These are phyloP conservation scores for Plasmopara halstedii DNA, from an alignment of 352 stramenopile species.

Conservation along the genomic window DNA sequence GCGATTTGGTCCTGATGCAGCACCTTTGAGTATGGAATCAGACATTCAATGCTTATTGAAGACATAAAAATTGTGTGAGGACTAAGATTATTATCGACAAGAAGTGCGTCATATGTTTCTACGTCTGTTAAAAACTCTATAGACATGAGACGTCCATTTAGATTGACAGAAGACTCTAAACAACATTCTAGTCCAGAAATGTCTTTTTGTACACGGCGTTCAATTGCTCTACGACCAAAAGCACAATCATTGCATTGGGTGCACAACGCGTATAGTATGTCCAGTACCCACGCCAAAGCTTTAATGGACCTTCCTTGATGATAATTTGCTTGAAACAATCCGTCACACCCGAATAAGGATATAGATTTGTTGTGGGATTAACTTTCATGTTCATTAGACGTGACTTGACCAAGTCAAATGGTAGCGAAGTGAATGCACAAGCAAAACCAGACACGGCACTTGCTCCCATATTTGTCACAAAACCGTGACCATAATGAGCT, in stretches of 20 bases:
- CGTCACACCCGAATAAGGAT: constrained; percentile 93
- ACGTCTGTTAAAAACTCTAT: constrained; percentile 21
- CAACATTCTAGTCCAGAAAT: constrained; percentile 36
- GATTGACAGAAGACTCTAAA: constrained; percentile 8
- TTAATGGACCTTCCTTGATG: constrained; percentile 90
- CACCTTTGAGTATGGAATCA: constrained; percentile 19
- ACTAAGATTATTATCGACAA: not conserved
- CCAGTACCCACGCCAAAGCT: constrained; percentile 97
- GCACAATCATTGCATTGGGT: constrained; percentile 99
- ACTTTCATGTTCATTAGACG: constrained; percentile 97
- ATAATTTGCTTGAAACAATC: constrained; percentile 95
- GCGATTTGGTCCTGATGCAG: constrained; percentile 30
- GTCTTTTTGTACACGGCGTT: constrained; percentile 81
- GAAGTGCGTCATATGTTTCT: constrained; percentile 6
- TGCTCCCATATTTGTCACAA: constrained; percentile 90
- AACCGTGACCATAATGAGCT: constrained; percentile 54
- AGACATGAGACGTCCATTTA: constrained; percentile 5
- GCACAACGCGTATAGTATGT: constrained; percentile 98
- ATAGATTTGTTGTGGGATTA: constrained; percentile 81
- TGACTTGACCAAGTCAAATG: constrained; percentile 99
- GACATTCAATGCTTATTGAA: constrained; percentile 32
- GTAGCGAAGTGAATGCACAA: constrained; percentile 95
- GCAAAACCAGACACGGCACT: constrained; percentile 96
- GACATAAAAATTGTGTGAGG: not conserved
- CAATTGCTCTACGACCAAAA: constrained; percentile 95